phyloP scores from a whole-genome alignment of 2,329 filamentous ascomycete genomes.

The Sclerotinia subarctica region DNA sequence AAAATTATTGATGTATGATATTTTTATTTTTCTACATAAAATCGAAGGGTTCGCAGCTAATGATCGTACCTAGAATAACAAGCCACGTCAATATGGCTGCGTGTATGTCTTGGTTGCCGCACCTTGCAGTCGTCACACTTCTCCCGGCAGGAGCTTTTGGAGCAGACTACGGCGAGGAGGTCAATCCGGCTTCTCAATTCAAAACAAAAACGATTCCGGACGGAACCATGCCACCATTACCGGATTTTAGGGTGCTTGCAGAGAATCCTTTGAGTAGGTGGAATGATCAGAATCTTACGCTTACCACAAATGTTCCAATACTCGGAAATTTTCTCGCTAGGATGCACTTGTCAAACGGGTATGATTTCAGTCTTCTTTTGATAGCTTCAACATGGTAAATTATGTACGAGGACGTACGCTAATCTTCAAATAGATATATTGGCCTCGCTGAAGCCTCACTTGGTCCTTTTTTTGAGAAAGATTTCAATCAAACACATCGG shows the following conservation, averaged over 20 bases:
- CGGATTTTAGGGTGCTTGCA: constrained; percentile 15
- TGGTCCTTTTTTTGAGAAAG: constrained; percentile 27
- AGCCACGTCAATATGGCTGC: background rate
- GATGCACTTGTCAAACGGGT: constrained; percentile 25
- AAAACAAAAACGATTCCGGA: constrained; percentile 23
- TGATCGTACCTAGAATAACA: background rate
- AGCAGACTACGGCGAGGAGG: constrained; percentile 16
- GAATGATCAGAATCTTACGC: constrained; percentile 10
- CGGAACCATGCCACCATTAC: constrained; percentile 13
- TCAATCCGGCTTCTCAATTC: constrained; percentile 21
- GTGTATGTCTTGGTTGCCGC: background rate
- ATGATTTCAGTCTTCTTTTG: constrained; percentile 5
- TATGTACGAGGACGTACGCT: background rate
- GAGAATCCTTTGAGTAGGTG: constrained; percentile 12
- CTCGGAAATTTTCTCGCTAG: constrained; percentile 24
- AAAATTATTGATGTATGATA: background rate
- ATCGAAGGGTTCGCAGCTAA: background rate
- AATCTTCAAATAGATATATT: constrained; percentile 20
- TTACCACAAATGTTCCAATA: constrained; percentile 20
- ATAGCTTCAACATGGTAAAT: background rate
- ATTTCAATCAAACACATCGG: constrained; percentile 26
- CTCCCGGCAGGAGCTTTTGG: background rate
- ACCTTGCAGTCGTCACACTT: background rate
- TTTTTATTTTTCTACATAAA: background rate
- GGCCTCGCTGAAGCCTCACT: constrained; percentile 21